Evolutionary conservation across 208 protist species (phyloP), one percentile per base, ranked within the genome.

Genomic region (Leptomonas pyrrhocoris): DNA sequence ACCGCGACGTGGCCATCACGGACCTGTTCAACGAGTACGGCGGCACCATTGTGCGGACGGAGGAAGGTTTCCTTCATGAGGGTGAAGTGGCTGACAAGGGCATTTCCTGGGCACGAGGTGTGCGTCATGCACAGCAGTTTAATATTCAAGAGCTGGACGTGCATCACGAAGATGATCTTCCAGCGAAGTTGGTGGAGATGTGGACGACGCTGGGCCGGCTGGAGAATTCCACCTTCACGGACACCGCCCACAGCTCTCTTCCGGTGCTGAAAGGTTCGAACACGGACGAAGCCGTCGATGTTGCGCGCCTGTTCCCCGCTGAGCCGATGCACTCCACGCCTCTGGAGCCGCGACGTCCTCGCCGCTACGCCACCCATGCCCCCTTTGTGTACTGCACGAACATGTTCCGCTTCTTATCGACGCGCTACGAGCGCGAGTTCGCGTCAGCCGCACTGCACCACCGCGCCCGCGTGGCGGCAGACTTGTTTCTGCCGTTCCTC

Each of bases 11-110:
- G 34, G 74, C 51, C 15, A 73, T 92, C 45, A 81, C 67, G 50
- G 78, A 92, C 73, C 68, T 88, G 48, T 42, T 92, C 25, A 92
- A 92, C 70, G 57, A 77, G 59, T 74, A 81, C 64, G 86, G 86
- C 53, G 86, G 86, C 64, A 80, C 81, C 11, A 84, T 84, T 38
- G 68, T 89, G 5, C 81, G 83, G 23, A 80, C 77, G 38, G 86
- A 92, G 62, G 6, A 1, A 15, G 27, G n/a, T 7, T 0, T 30
- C n/a, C 15, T 62, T 56, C 31, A 2, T 1, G 51, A 25, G 7
- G 72, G 54, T 13, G 19, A 8, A 6, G 16, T 36, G n/a, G 69
- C 30, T 4, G n/a, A 36, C 9, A 19, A 45, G 25, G 34, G 25
- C 30, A 43, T 42, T 23, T 60, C 53, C 16, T 84, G 73, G 82